phyloP scores from a whole-genome alignment of 345 rosid species.

The Rubroshorea leprosula region DNA sequence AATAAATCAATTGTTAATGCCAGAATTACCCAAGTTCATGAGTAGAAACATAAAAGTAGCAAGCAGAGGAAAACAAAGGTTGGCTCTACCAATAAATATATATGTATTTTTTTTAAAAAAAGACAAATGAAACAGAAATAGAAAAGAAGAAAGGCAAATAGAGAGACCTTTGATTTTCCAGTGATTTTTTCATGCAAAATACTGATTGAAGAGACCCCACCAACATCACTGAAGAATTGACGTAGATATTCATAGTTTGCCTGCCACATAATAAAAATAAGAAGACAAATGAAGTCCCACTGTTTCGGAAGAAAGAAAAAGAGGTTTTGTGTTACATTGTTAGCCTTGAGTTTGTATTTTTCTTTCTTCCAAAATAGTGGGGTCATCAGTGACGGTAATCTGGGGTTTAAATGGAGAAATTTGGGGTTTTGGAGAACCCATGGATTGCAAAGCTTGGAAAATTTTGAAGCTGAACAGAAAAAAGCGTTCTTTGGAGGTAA shows the following conservation, averaged over 20 bases:
- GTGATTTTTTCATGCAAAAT: conserved; percentile 69
- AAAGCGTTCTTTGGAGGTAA: conserved; percentile 21
- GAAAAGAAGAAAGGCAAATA: conserved; percentile 16
- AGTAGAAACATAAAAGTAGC: no score
- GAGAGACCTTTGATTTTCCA: conserved; percentile 82
- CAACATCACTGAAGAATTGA: conserved; percentile 60
- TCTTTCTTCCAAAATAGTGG: no score
- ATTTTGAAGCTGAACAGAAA: conserved; percentile 24
- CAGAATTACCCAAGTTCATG: no score
- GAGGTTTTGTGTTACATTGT: no score
- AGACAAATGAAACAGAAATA: no score
- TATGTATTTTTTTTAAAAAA: no score
- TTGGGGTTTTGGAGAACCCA: conserved; percentile 10
- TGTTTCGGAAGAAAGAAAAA: no score
- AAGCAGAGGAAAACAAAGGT: no score
- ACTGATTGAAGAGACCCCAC: conserved; percentile 70
- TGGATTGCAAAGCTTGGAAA: conserved; percentile 16
- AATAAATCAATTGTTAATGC: no score
- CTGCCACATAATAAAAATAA: conserved; percentile 36
- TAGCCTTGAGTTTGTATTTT: no score
- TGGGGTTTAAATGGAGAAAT: conserved; percentile 18
- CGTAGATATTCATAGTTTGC: conserved; percentile 56
- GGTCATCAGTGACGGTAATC: conserved; percentile 14
- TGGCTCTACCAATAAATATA: no score
- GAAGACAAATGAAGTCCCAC: no score